Percentiles rank a stretch among this genome's conserved stretches.
These are phyloP conservation scores for Aspergillus sp. DNA, from an alignment of 2,329 filamentous ascomycete species.

Conservation along the genomic window DNA sequence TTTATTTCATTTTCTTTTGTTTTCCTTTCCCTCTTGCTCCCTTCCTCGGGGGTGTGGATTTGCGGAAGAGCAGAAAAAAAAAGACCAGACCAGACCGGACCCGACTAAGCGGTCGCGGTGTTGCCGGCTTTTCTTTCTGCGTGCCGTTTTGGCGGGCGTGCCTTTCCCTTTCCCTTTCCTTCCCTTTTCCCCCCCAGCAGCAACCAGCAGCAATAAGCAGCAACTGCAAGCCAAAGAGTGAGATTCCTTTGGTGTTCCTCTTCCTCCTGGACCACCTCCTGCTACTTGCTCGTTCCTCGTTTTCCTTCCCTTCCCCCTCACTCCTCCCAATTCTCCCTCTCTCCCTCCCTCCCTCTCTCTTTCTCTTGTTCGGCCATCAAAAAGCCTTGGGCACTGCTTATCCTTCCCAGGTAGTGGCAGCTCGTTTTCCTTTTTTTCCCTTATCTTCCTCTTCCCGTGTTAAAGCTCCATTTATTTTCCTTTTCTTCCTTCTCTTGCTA, in stretches of 20 bases:
- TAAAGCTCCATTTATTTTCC: conserved; percentile 13
- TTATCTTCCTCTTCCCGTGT: conserved; percentile 5
- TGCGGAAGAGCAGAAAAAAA: conserved; percentile 11
- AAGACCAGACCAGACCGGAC: conserved; percentile 1
- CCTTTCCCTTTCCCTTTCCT: conserved; percentile 13
- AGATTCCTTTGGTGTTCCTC: conserved; percentile 17
- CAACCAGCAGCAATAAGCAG: background rate
- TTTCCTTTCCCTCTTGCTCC: background rate
- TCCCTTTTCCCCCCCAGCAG: background rate
- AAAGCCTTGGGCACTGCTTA: conserved; percentile 10
- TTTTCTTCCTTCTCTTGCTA: conserved; percentile 11
- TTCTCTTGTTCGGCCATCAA: conserved; percentile 7
- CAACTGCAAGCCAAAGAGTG: background rate
- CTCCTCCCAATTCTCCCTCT: background rate
- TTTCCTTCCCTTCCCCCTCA: conserved; percentile 11
- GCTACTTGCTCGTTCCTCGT: conserved; percentile 16
- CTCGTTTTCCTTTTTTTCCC: conserved; percentile 13
- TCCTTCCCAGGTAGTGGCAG: conserved; percentile 20
- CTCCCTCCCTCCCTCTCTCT: conserved; percentile 2
- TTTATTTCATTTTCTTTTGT: no score
- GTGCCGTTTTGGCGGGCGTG: conserved; percentile 16
- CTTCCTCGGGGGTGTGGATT: conserved; percentile 9
- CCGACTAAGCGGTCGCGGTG: conserved; percentile 20
- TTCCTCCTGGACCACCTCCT: conserved; percentile 10
- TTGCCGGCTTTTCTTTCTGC: conserved; percentile 22